These are phyloP conservation scores for Schwanniomyces vanrijiae DNA, from an alignment of 805 yeast genomes.

Conservation along the genomic window DNA sequence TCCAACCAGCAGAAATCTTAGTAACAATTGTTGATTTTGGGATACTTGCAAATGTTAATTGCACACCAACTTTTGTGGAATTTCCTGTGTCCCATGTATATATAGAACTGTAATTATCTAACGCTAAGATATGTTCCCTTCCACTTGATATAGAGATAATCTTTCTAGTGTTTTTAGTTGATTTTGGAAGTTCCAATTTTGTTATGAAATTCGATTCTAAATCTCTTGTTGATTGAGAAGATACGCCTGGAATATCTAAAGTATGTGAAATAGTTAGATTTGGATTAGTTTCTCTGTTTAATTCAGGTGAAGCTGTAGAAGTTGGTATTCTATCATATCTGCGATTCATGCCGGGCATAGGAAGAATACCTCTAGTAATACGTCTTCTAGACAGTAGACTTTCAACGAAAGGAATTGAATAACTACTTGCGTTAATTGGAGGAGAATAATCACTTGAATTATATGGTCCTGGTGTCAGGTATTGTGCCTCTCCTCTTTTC, in stretches of 20 bases:
- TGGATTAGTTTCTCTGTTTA: slow-evolving; percentile 10
- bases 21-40: slow-evolving; percentile 19
- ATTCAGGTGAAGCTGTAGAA: slow-evolving; percentile 1
- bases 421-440: slow-evolving; percentile 8
- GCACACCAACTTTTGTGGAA: slow-evolving; percentile 36
- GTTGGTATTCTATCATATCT: slow-evolving; percentile 8
- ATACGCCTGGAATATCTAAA: slow-evolving; percentile 4
- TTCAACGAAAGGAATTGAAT: slow-evolving; percentile 8
- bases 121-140: slow-evolving; percentile 60
- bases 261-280: slow-evolving; percentile 23
- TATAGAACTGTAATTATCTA: slow-evolving; percentile 48
- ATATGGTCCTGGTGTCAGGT: slow-evolving; percentile 30
- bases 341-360: slow-evolving; percentile 5
- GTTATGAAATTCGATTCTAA: slow-evolving; percentile 25
- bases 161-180: slow-evolving; percentile 17
- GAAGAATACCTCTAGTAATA: slow-evolving; percentile 4
- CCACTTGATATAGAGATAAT: slow-evolving; percentile 60
- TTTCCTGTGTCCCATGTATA: slow-evolving; percentile 64
- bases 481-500: slow-evolving; percentile 11
- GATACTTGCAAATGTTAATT: slow-evolving; percentile 36
- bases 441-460: slow-evolving; percentile 16
- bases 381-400: slow-evolving; percentile 11
- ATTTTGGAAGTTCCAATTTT: slow-evolving; percentile 17
- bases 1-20: slow-evolving; percentile 69
- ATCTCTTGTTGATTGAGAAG: slow-evolving; percentile 1